Conservation (phyloP, 352 stramenopile species). For the Phytophthora quininea region DNA sequence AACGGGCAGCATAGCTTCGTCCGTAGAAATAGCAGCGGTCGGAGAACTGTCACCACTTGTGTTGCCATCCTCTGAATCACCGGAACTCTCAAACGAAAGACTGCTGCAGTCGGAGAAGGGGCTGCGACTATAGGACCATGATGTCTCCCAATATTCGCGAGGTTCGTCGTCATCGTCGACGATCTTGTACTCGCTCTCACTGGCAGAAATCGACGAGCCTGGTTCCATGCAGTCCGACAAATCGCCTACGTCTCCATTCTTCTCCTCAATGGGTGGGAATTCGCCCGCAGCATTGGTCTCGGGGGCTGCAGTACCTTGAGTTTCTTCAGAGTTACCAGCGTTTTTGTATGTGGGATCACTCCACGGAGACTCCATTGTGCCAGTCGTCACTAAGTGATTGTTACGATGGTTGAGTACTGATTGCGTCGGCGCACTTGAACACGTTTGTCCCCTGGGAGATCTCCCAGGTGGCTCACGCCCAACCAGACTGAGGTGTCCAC, state of each 20-base stretch:
- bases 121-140: conserved; percentile 12
- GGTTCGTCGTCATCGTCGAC: conserved; percentile 3
- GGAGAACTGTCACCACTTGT: neutral
- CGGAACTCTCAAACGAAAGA: conserved; percentile 17
- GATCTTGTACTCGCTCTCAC: neutral
- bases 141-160: conserved; percentile 18
- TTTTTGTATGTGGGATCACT: neutral
- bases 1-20: neutral
- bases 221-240: conserved; percentile 20
- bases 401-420: conserved; percentile 2
- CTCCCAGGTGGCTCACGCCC: neutral
- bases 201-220: conserved; percentile 4
- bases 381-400: conserved; percentile 15
- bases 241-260: conserved; percentile 8
- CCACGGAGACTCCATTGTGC: no score
- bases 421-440: conserved; percentile 14
- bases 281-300: neutral
- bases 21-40: neutral
- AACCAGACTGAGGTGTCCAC: conserved; percentile 6
- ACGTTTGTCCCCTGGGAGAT: neutral
- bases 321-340: neutral
- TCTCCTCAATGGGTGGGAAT: neutral
- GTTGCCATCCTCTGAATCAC: neutral
- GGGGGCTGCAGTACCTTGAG: neutral
- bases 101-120: conserved; percentile 24